Base-by-base conservation (phyloP, 1,139 yeast genomes). In the Hyphopichia burtonii region DNA sequence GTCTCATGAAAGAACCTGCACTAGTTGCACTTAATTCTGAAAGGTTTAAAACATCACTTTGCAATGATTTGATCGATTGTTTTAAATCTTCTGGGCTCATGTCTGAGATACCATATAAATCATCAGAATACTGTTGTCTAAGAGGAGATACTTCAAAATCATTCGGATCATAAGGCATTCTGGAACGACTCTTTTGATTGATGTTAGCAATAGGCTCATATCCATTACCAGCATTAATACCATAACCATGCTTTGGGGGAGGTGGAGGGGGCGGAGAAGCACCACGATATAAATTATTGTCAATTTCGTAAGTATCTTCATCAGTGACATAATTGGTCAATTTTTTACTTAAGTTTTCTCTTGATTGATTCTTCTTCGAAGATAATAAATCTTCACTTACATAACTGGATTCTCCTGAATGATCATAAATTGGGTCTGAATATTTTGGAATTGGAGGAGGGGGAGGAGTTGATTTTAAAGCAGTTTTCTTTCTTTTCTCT, bases 1-100 rank as follows among this genome's bases (percentile, higher is more conserved):
- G 93, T 54, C 95, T 76, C 41, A 82, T 80, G 47, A 82, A 81
- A 11, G 95, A 86, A 0, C 95, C 96, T 2, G 96, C 96, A 53
- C 94, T 85, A 0, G 96, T 87, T 4, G 96, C 96, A 66, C 94
- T 85, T 44, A 86, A 77, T 56, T 86, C 93, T 36, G 82, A 76
- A 45, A 73, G 57, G 46, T 73, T 74, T 49, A 74, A 65, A 7
- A 74, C 78, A 48, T 73, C 78, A 54, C 76, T 71, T 50, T 72
- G 78, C 36, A 73, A 57, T 7, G 75, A 69, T 45, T 71, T 67
- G 45, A 70, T 60, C 0, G 77, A 71, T 44, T 65, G 67, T 42
- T 68, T 70, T 47, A 71, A 59, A 38, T 68, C 75, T 43, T 71
- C 72, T 40, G 64, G 73, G 38, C 63, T 68, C 41, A 59, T 48